Percentiles rank a stretch among this genome's conserved stretches.
These are phyloP conservation scores for Aspergillus eucalypticola DNA, from an alignment of 2,329 filamentous ascomycete species.

Conservation along the genomic window DNA sequence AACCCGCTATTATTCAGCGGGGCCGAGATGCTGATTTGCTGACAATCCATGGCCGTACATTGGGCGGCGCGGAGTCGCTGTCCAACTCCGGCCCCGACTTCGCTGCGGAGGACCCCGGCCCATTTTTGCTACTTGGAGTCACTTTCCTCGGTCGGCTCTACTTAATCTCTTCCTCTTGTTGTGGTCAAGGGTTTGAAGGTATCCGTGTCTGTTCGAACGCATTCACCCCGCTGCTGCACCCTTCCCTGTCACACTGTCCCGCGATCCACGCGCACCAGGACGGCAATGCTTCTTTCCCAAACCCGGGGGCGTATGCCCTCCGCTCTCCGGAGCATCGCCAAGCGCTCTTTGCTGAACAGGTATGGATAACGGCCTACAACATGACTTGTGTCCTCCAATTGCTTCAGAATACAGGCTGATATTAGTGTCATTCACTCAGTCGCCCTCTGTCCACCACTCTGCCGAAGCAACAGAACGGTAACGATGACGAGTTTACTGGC, in stretches of 20 bases:
- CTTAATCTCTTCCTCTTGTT: slow-evolving; percentile 1
- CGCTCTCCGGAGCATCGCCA: slow-evolving; percentile 28
- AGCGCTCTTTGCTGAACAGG: slow-evolving; percentile 12
- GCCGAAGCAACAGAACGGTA: slow-evolving; percentile 42
- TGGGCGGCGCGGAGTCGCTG: slow-evolving; percentile 4
- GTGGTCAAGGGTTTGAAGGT: background rate
- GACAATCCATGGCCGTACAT: slow-evolving; percentile 6
- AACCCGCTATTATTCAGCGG: background rate
- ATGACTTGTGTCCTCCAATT: slow-evolving; percentile 3
- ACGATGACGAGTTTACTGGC: slow-evolving; percentile 49
- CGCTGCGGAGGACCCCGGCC: slow-evolving; percentile 8
- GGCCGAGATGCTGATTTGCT: slow-evolving; percentile 1
- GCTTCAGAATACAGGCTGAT: background rate
- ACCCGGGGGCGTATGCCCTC: slow-evolving; percentile 29
- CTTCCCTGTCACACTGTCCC: background rate
- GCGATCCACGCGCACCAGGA: slow-evolving; percentile 3
- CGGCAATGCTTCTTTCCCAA: slow-evolving; percentile 19
- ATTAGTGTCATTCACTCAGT: slow-evolving; percentile 20
- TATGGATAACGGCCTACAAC: slow-evolving; percentile 5
- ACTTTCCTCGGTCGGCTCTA: background rate
- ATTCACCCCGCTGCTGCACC: background rate
- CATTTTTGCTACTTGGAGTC: slow-evolving; percentile 7
- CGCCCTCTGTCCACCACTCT: slow-evolving; percentile 47
- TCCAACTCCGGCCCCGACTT: slow-evolving; percentile 11
- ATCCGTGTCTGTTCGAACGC: background rate